Percentiles rank a stretch among this genome's conserved stretches.
Evolutionary conservation across 768 basidiomycete genomes (phyloP).

Genomic region (Phylloporus sp.): DNA sequence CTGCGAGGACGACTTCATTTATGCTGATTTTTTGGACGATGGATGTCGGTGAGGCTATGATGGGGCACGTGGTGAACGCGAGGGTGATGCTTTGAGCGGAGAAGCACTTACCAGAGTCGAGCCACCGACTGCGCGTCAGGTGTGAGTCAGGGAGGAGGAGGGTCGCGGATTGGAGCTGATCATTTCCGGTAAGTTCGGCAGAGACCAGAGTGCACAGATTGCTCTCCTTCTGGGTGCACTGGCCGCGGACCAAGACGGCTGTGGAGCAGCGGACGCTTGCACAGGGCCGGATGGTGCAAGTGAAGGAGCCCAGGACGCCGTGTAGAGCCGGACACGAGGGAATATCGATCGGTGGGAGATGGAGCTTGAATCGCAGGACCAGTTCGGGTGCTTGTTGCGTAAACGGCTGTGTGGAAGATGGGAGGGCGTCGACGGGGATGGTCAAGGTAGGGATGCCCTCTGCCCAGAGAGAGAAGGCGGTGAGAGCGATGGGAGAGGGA

Average conservation of each 20-base stretch:
- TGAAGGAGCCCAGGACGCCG: constrained; percentile 58
- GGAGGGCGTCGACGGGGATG: constrained; percentile 55
- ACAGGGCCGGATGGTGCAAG: constrained; percentile 51
- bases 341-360: constrained; percentile 52
- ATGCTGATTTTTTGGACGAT: constrained; percentile 70
- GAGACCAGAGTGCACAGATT: constrained; percentile 35
- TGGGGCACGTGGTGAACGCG: constrained; percentile 30
- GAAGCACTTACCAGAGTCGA: constrained; percentile 55
- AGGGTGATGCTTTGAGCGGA: constrained; percentile 9
- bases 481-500: constrained; percentile 35
- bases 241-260: constrained; percentile 49
- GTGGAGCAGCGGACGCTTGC: constrained; percentile 62
- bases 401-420: constrained; percentile 37
- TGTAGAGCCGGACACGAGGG: constrained; percentile 54
- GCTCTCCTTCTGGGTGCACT: constrained; percentile 50
- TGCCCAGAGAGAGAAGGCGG: constrained; percentile 50
- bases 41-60: constrained; percentile 46
- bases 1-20: constrained; percentile 60
- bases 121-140: constrained; percentile 65
- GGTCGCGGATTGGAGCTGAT: constrained; percentile 45
- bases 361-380: constrained; percentile 53
- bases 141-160: constrained; percentile 64
- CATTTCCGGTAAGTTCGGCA: constrained; percentile 47
- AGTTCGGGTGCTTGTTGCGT: constrained; percentile 39
- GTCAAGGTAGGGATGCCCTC: constrained; percentile 66